A percentile compares a stretch with the other conserved stretches of the same genome.
Conservation (phyloP, 441 rosid genomes). For the Dalechampia spathulata region DNA sequence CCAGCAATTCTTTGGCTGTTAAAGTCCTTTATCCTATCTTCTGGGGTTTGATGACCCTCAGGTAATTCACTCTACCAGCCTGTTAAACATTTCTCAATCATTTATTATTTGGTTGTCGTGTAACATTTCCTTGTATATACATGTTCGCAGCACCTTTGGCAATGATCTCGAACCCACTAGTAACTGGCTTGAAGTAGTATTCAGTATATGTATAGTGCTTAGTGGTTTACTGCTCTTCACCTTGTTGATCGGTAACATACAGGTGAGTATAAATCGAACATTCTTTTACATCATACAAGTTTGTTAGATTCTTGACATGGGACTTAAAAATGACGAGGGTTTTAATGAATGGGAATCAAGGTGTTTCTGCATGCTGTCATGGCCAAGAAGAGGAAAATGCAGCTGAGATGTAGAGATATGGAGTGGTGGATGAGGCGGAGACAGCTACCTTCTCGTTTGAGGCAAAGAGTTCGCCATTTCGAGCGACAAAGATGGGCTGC, state of each 20-base stretch:
- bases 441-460: conserved; percentile 55
- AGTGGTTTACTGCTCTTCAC: conserved; percentile 67
- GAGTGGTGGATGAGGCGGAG: conserved; percentile 88
- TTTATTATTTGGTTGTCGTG: too few relatives aligned
- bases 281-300: not conserved
- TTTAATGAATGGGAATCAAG: conserved; percentile 24
- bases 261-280: conserved; percentile 32
- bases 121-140: not conserved
- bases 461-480: conserved; percentile 53
- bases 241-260: conserved; percentile 61
- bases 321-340: too few relatives aligned
- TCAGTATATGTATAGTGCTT: conserved; percentile 58
- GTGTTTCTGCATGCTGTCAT: conserved; percentile 50
- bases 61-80: conserved; percentile 19
- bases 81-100: not conserved
- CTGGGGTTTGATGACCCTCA: conserved; percentile 70
- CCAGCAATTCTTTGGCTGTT: conserved; percentile 52
- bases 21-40: conserved; percentile 64
- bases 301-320: too few relatives aligned
- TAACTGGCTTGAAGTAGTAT: conserved; percentile 45
- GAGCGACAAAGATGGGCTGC: conserved; percentile 56
- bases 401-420: conserved; percentile 49
- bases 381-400: conserved; percentile 63
- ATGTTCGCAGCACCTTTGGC: conserved; percentile 45
- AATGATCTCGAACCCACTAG: conserved; percentile 62